Percentiles rank a stretch among this genome's conserved stretches.
phyloP scores from a whole-genome alignment of 768 basidiomycete genomes.

The Russula foetens region DNA sequence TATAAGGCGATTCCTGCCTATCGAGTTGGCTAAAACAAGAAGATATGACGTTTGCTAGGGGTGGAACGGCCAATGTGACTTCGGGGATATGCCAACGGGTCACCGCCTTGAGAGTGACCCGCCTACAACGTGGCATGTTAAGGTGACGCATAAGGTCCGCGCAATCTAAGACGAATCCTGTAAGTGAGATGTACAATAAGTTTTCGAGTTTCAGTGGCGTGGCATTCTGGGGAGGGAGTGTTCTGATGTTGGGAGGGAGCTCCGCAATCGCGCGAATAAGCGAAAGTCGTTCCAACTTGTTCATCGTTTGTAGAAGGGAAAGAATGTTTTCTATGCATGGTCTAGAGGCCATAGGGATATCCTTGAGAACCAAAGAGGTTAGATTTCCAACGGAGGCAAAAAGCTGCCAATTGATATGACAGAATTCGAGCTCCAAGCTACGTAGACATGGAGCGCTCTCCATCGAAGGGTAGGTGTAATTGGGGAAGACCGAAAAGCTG shows the following conservation, averaged over 20 bases:
- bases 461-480: neutral
- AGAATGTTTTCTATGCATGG: slow-evolving; percentile 3
- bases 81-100: neutral
- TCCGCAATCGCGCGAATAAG: neutral
- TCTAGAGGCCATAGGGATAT: neutral
- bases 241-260: neutral
- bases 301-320: slow-evolving; percentile 1
- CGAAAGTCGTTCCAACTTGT: neutral
- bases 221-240: neutral
- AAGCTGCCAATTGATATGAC: slow-evolving; percentile 7
- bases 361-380: neutral
- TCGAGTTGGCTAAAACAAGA: slow-evolving; percentile 1
- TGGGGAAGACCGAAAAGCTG: neutral
- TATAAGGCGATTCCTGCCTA: neutral
- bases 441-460: slow-evolving; percentile 5
- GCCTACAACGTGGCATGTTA: slow-evolving; percentile 2
- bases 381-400: slow-evolving; percentile 2
- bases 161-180: slow-evolving; percentile 7
- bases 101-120: neutral
- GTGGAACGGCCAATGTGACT: neutral
- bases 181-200: neutral
- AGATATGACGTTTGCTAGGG: slow-evolving; percentile 3
- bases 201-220: neutral
- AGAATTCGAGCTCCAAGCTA: neutral
- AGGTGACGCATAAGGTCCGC: slow-evolving; percentile 4